Percentiles rank a stretch among this genome's conserved stretches.
Conservation (phyloP, 2,329 filamentous ascomycete genomes). For the Lachnellula hyalina region DNA sequence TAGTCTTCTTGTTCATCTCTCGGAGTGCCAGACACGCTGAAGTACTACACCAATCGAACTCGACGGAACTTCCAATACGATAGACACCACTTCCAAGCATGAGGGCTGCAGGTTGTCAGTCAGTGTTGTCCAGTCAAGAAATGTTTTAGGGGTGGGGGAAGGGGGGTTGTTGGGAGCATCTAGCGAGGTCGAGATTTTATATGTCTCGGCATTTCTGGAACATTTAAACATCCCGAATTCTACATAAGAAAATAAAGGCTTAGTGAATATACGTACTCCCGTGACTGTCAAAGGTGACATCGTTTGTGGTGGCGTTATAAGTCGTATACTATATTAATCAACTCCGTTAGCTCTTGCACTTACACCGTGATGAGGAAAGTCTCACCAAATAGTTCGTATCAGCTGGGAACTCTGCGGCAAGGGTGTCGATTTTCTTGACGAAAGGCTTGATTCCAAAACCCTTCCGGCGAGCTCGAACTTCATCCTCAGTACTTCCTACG, state of each 20-base stretch:
- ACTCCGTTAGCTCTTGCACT: background rate
- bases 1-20: slow-evolving; percentile 89
- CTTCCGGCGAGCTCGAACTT: slow-evolving; percentile 79
- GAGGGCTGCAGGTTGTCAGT: slow-evolving; percentile 40
- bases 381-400: slow-evolving; percentile 7
- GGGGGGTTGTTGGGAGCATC: too few species aligned
- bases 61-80: slow-evolving; percentile 93
- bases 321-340: slow-evolving; percentile 63
- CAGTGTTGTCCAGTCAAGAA: background rate
- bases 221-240: too few species aligned
- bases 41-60: slow-evolving; percentile 85
- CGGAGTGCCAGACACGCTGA: slow-evolving; percentile 57
- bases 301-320: slow-evolving; percentile 92
- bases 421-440: slow-evolving; percentile 97
- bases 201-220: too few species aligned
- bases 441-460: slow-evolving; percentile 87
- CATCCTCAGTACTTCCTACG: slow-evolving; percentile 80
- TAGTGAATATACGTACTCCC: slow-evolving; percentile 42
- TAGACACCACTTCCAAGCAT: slow-evolving; percentile 94
- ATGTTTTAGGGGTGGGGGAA: background rate
- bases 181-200: too few species aligned
- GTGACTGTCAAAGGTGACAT: slow-evolving; percentile 89
- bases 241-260: background rate
- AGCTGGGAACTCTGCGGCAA: slow-evolving; percentile 67
- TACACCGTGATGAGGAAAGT: too few species aligned